These are phyloP conservation scores for Psidium guajava DNA, from an alignment of 345 rosid genomes.

Conservation along the genomic window DNA sequence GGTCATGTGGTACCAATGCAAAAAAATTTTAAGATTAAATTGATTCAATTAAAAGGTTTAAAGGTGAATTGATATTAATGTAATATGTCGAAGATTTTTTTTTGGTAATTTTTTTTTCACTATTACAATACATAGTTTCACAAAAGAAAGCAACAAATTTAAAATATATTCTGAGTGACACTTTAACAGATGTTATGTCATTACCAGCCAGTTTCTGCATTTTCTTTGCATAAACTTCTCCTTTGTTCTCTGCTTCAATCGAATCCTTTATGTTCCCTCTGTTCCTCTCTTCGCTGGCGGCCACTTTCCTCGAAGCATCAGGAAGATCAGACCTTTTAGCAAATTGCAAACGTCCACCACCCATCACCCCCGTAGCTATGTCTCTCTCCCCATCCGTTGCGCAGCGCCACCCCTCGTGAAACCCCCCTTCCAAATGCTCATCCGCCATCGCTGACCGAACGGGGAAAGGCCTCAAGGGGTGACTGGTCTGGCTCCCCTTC, in stretches of 20 bases:
- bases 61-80: too few relatives aligned
- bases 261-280: too few relatives aligned
- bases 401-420: neutral
- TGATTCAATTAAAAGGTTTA: too few relatives aligned
- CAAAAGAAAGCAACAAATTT: neutral
- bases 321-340: neutral
- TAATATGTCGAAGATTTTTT: too few relatives aligned
- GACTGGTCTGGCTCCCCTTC: neutral
- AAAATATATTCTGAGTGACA: neutral
- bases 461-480: neutral
- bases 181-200: neutral
- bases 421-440: neutral
- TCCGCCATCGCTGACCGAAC: neutral
- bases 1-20: too few relatives aligned
- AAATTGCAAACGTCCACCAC: neutral
- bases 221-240: neutral
- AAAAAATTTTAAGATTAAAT: too few relatives aligned
- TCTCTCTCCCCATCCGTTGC: neutral
- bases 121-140: neutral
- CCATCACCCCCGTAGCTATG: neutral
- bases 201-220: neutral
- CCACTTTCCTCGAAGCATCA: neutral
- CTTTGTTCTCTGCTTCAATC: neutral
- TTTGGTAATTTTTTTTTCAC: neutral
- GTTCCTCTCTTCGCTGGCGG: neutral